These are phyloP conservation scores for Aspergillus sp. DNA, from an alignment of 2,329 filamentous ascomycete species.

Conservation along the genomic window DNA sequence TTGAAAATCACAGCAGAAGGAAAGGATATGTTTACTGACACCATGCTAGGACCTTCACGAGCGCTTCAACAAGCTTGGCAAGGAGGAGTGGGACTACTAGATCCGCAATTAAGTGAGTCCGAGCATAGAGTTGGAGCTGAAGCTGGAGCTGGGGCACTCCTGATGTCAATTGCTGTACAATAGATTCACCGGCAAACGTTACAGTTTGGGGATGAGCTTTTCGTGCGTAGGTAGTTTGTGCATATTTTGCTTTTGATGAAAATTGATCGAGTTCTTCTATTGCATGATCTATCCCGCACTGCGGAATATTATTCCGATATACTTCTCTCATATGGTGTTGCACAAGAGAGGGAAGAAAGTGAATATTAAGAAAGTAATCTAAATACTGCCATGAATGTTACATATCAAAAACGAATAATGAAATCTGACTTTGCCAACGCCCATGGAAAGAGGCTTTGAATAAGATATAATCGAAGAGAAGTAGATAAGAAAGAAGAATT, in stretches of 20 bases:
- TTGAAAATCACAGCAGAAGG: too few relatives aligned
- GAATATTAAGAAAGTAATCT: neutral
- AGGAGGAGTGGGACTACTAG: slow-evolving; percentile 66
- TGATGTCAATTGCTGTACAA: slow-evolving; percentile 23
- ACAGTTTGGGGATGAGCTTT: slow-evolving; percentile 16
- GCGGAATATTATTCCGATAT: too few relatives aligned
- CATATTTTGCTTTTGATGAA: slow-evolving; percentile 25
- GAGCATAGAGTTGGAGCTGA: slow-evolving; percentile 5
- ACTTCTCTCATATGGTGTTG: neutral
- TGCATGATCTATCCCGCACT: slow-evolving; percentile 6
- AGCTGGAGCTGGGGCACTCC: neutral
- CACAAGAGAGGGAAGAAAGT: neutral
- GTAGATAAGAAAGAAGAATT: slow-evolving; percentile 8
- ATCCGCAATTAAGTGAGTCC: slow-evolving; percentile 3
- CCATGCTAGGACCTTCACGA: slow-evolving; percentile 72
- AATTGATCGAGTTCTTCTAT: slow-evolving; percentile 24
- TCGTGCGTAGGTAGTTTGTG: slow-evolving; percentile 24
- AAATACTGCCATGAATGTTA: slow-evolving; percentile 7
- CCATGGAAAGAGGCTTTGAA: neutral
- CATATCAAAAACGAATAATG: neutral
- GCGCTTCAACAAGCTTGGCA: slow-evolving; percentile 99
- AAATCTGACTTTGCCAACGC: neutral
- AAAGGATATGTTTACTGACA: neutral
- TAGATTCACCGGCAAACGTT: slow-evolving; percentile 23
- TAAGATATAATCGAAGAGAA: neutral